phyloP scores from a whole-genome alignment of 768 basidiomycete genomes.

The Collybia mongolica region DNA sequence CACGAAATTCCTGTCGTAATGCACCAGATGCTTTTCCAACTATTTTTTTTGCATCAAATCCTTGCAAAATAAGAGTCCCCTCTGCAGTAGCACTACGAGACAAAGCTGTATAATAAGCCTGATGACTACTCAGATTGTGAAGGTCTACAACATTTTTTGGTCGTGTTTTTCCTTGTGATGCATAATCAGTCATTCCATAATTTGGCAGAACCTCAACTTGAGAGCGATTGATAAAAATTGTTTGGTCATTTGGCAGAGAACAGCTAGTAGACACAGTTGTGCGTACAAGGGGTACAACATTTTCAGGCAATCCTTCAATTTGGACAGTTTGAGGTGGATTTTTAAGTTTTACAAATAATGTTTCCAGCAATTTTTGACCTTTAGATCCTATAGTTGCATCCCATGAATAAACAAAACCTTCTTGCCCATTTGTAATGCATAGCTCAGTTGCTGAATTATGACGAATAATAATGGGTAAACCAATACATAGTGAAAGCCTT shows the following conservation, averaged over 20 bases:
- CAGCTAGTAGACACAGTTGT: slow-evolving; percentile 14
- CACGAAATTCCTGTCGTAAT: slow-evolving; percentile 12
- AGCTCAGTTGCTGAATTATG: slow-evolving; percentile 1
- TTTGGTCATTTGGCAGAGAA: slow-evolving; percentile 20
- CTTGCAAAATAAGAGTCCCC: slow-evolving; percentile 12
- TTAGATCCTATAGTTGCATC: not conserved
- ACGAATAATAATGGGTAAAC: not conserved
- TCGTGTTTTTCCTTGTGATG: slow-evolving; percentile 1
- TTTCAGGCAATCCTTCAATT: slow-evolving; percentile 22
- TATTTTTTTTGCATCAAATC: slow-evolving; percentile 10
- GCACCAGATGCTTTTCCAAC: slow-evolving; percentile 7
- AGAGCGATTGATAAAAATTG: slow-evolving; percentile 8
- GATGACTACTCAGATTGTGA: slow-evolving; percentile 11
- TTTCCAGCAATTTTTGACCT: slow-evolving; percentile 19
- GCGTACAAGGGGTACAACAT: slow-evolving; percentile 17
- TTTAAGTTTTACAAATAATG: slow-evolving; percentile 23
- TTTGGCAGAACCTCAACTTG: slow-evolving; percentile 11
- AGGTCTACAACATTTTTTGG: not conserved
- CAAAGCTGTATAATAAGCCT: slow-evolving; percentile 26
- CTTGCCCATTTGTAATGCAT: not conserved
- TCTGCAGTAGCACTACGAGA: slow-evolving; percentile 20
- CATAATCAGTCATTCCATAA: slow-evolving; percentile 33
- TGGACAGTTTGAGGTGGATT: slow-evolving; percentile 20
- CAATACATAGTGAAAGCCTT: not conserved
- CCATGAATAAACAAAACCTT: slow-evolving; percentile 16